phyloP scores from a whole-genome alignment of 768 basidiomycete genomes.

The Suillus discolor region DNA sequence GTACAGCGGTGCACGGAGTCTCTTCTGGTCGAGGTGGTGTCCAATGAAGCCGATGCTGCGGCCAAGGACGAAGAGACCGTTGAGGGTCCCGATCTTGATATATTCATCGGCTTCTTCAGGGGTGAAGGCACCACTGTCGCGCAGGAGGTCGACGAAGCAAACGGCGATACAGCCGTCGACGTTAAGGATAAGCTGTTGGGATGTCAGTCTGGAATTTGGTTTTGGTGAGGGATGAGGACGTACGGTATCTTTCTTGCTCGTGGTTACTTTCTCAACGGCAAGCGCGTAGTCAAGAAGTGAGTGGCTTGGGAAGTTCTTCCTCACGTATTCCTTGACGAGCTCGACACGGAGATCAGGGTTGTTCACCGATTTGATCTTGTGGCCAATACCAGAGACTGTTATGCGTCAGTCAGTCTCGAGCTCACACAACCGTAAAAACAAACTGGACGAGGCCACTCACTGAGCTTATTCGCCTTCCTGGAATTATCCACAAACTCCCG shows the following conservation, averaged over 20 bases:
- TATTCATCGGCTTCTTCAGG: constrained; percentile 97
- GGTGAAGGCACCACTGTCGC: constrained; percentile 92
- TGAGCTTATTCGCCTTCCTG: constrained; percentile 92
- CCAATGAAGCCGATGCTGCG: constrained; percentile 98
- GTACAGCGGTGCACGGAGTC: constrained; percentile 90
- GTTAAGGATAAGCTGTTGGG: constrained; percentile 81
- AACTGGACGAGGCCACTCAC: constrained; percentile 48
- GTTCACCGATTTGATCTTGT: constrained; percentile 99
- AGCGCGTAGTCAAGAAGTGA: constrained; percentile 92
- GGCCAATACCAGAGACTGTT: constrained; percentile 93
- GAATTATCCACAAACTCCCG: constrained; percentile 96
- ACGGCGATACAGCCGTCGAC: constrained; percentile 96
- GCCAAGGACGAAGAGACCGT: constrained; percentile 96
- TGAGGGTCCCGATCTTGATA: constrained; percentile 94
- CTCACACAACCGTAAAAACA: neutral
- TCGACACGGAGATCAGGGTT: constrained; percentile 94
- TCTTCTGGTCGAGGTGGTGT: constrained; percentile 95
- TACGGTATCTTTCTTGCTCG: constrained; percentile 95
- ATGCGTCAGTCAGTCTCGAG: neutral
- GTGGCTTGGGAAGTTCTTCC: constrained; percentile 95
- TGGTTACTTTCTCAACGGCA: constrained; percentile 97
- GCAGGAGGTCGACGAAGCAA: constrained; percentile 93
- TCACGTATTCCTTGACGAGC: constrained; percentile 94
- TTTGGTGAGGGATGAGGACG: constrained; percentile 2
- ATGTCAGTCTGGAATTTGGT: neutral